phyloP scores from a whole-genome alignment of 2,329 filamentous ascomycete genomes.

The Phaeophleospora eucalypticola region DNA sequence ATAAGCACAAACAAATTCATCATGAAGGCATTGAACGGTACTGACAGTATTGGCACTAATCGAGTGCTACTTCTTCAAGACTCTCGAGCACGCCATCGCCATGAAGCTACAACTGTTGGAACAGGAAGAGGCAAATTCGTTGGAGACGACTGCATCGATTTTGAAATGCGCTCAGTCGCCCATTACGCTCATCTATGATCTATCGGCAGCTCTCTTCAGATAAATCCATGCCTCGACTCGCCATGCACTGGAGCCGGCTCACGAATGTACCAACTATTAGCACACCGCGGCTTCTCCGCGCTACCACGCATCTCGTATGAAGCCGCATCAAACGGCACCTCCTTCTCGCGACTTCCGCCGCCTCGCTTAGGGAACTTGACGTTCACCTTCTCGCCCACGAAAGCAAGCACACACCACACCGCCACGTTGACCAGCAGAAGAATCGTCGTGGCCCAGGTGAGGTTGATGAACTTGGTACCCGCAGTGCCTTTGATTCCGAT shows the following conservation, averaged over 20 bases:
- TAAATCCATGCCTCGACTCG: background rate
- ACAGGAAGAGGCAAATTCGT: no score
- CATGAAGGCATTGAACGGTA: no score
- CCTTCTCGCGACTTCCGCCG: background rate
- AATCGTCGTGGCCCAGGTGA: conserved; percentile 56
- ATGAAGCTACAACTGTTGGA: no score
- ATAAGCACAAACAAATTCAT: no score
- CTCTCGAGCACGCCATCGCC: no score
- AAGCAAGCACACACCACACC: conserved; percentile 13
- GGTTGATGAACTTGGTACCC: conserved; percentile 53
- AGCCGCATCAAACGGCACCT: background rate
- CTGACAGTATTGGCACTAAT: no score
- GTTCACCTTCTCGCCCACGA: conserved; percentile 10
- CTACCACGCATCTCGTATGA: background rate
- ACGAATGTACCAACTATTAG: background rate
- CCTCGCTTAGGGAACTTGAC: background rate
- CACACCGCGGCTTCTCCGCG: background rate
- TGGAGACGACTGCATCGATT: no score
- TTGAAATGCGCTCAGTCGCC: no score
- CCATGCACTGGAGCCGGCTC: background rate
- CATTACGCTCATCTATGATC: background rate
- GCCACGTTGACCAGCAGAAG: conserved; percentile 24
- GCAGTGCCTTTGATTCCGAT: conserved; percentile 49
- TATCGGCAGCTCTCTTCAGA: background rate
- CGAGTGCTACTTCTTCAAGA: no score